phyloP scores from a whole-genome alignment of 768 basidiomycete genomes.

The Coprinellus micaceus region DNA sequence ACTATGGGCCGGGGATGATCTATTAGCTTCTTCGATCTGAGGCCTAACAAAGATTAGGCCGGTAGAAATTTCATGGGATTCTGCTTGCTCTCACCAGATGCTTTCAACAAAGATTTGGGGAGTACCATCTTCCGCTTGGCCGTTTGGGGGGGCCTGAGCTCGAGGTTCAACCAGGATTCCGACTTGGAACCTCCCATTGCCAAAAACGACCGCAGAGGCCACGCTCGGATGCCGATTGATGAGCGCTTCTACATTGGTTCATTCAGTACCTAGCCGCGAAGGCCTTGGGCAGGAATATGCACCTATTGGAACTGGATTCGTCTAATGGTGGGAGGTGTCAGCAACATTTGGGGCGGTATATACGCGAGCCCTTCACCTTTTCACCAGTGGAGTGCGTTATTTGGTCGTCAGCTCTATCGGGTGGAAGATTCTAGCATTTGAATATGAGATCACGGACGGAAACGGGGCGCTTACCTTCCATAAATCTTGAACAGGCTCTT shows the following conservation, averaged over 20 bases:
- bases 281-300: constrained; percentile 9
- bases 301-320: constrained; percentile 35
- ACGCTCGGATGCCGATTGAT: constrained; percentile 27
- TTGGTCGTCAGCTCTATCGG: constrained; percentile 34
- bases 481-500: constrained; percentile 32
- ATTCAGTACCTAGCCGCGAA: constrained; percentile 10
- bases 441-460: constrained; percentile 30
- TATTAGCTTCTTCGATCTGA: constrained; percentile 31
- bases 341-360: not conserved
- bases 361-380: constrained; percentile 26
- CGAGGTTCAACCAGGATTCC: constrained; percentile 33
- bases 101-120: constrained; percentile 20
- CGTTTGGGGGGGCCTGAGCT: constrained; percentile 12
- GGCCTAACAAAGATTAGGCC: not conserved
- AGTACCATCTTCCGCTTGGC: not conserved
- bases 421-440: constrained; percentile 26
- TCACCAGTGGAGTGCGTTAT: constrained; percentile 42
- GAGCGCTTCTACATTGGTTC: constrained; percentile 32
- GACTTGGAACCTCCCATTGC: constrained; percentile 29
- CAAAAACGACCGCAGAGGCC: constrained; percentile 33
- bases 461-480: constrained; percentile 25
- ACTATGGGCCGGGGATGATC: constrained; percentile 40
- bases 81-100: constrained; percentile 18
- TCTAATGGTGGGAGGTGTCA: constrained; percentile 16
- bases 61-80: not conserved